Base-by-base conservation (phyloP, 768 basidiomycete species). In the Lentinula sp. region DNA sequence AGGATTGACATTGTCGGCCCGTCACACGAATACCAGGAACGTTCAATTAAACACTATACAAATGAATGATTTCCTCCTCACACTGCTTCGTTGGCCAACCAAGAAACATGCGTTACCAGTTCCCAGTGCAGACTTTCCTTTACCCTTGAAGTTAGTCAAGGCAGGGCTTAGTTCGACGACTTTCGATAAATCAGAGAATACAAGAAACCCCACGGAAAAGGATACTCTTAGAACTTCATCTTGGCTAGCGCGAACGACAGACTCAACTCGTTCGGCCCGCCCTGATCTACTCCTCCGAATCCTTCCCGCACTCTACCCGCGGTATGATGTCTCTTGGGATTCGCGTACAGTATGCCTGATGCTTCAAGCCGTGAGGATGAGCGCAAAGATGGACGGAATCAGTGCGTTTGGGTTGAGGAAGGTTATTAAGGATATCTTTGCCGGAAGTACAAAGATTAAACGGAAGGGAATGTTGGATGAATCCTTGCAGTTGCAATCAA, bases 291-390 rank as follows among this genome's bases (percentile, higher is more conserved):
- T 59, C 0, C 48, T 59, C 18, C 43, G 57, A 36, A 28, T 59
- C 18, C 23, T 59, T 15, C 45, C 43, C 39, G 48, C 57, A 2
- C 43, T 59, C 8, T 36, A 50, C 28, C 45, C 57, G 8, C 37
- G 32, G 2, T 59, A 59, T 23, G 57, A 46, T 12, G 57, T 59
- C 16, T 2, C 33, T 20, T 50, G 45, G 45, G 57, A 59, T 39
- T 28, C 43, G 4, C 28, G 57, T 6, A 59, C 45, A 4, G 57
- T 59, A 18, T 59, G 57, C 23, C 45, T 59, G 4, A 59, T 59
- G 57, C 57, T 59, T 3, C 57, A 59, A 20, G 57, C 57, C 6
- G 57, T 59, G 15, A 43, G 57, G 37, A 59, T 59, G 57, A 28
- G 32, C 18, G 32, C 35, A 32, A 59, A 50, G 35, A 59, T 59